Evolutionary conservation across 2,329 filamentous ascomycete genomes (phyloP).

Genomic region (Fusarium sp.): DNA sequence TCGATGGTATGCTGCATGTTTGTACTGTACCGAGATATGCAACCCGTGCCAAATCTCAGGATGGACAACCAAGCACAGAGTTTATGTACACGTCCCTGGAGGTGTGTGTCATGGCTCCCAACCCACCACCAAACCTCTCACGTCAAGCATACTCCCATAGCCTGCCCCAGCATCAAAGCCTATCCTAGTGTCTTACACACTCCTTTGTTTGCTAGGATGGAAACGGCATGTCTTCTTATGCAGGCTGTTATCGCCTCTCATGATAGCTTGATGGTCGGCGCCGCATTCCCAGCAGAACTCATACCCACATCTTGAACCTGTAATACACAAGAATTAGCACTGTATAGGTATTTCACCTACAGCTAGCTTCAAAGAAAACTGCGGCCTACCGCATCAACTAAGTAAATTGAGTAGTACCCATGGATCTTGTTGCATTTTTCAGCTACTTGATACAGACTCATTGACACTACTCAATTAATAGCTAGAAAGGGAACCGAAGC

Average conservation of each 20-base stretch:
- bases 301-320: conserved; percentile 48
- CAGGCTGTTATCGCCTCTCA: conserved; percentile 46
- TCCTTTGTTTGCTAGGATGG: conserved; percentile 38
- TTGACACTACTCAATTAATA: not conserved
- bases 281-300: conserved; percentile 52
- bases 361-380: not conserved
- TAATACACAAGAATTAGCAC: conserved; percentile 22
- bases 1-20: not conserved
- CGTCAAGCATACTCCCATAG: not conserved
- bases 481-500: too few species aligned
- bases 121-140: not conserved
- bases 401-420: not conserved
- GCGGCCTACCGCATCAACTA: not conserved
- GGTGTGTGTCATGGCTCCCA: not conserved
- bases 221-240: conserved; percentile 46
- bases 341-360: not conserved
- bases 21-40: not conserved
- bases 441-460: not conserved
- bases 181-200: not conserved
- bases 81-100: too few species aligned
- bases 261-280: conserved; percentile 46
- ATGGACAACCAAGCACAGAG: not conserved
- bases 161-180: not conserved
- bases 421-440: not conserved
- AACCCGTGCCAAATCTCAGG: not conserved